A percentile compares a stretch with the other conserved stretches of the same genome.
These are phyloP conservation scores for Exophiala dermatitidis DNA, from an alignment of 2,329 filamentous ascomycete genomes.

Conservation along the genomic window DNA sequence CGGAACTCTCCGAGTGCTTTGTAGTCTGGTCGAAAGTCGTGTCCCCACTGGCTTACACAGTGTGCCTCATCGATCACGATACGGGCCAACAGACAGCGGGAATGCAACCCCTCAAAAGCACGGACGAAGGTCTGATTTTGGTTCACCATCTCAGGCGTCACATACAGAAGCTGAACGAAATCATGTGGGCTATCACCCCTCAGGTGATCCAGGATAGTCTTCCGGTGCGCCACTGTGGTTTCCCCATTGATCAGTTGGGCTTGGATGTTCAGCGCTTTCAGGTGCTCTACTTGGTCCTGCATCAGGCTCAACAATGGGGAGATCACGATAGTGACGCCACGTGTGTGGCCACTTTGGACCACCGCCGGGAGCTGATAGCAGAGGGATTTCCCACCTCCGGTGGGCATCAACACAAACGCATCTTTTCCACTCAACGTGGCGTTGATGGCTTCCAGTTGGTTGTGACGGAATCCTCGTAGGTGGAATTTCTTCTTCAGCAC, in stretches of 20 bases:
- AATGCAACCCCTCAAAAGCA: constrained; percentile 61
- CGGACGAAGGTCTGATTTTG: constrained; percentile 65
- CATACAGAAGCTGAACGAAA: constrained; percentile 78
- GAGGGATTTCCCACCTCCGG: constrained; percentile 90
- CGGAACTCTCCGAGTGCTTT: constrained; percentile 74
- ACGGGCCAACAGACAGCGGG: constrained; percentile 66
- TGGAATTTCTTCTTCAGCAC: constrained; percentile 78
- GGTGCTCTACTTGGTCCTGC: constrained; percentile 89
- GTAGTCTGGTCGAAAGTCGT: constrained; percentile 96
- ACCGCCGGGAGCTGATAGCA: constrained; percentile 94
- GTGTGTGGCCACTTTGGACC: constrained; percentile 69
- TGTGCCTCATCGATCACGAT: constrained; percentile 98
- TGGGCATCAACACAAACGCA: constrained; percentile 95
- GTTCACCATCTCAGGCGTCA: constrained; percentile 94
- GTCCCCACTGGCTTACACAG: constrained; percentile 98
- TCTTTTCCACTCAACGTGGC: constrained; percentile 81
- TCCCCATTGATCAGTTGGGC: constrained; percentile 79
- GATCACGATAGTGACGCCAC: constrained; percentile 86
- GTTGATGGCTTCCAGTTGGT: constrained; percentile 94
- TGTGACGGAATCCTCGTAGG: constrained; percentile 77
- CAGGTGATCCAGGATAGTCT: constrained; percentile 59
- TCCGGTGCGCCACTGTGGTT: constrained; percentile 55
- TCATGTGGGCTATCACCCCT: constrained; percentile 60
- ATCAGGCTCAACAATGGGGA: constrained; percentile 91
- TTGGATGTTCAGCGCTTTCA: constrained; percentile 65